Evolutionary conservation across 2,329 filamentous ascomycete species (phyloP), one percentile per base, ranked within the genome.

Genomic region (Trichoderma gracile): DNA sequence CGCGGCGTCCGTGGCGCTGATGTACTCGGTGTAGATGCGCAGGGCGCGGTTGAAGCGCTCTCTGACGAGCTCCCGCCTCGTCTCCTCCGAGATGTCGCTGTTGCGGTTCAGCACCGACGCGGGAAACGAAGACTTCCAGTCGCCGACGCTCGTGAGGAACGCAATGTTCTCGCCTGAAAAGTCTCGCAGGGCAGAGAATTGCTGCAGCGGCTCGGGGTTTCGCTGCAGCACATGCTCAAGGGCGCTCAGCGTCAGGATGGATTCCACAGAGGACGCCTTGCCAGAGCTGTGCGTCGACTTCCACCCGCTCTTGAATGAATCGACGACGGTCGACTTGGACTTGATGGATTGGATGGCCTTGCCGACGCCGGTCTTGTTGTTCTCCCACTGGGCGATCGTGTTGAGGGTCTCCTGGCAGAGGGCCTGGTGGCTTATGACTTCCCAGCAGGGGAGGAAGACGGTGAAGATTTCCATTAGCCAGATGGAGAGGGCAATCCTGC

Each of bases 111-210:
- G 67, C 1, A 69, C 55, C 1, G 68, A 43, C 1, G 47, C 45
- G 0, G 76, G 74, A 52, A 76, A 72, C 1, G 73, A 74, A 3
- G 71, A 69, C 71, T 84, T 86, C 84, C 85, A 89, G 55, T 81
- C 78, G 1, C 80, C 76, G 1, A 88, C 81, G n/a, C 79, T 77
- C 9, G 80, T 85, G 2, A 90, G 77, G 72, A 90, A 90, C 40
- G 86, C 83, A 68, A 90, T 87, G 71, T 91, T 91, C 73, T 91
- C 88, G 15, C 87, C 88, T 0, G 87, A 89, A 71, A 90, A 90
- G 69, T 90, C 88, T 42, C 83, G 81, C 1, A 84, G 78, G 0
- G 87, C 87, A 0, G 88, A 87, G 72, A 89, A 91, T 59, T 85
- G 76, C 63, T 88, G 84, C 0, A 91, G 79, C 0, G 85, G 84